These are phyloP conservation scores for Gossypium gossypioides DNA, from an alignment of 441 rosid genomes.

Conservation along the genomic window DNA sequence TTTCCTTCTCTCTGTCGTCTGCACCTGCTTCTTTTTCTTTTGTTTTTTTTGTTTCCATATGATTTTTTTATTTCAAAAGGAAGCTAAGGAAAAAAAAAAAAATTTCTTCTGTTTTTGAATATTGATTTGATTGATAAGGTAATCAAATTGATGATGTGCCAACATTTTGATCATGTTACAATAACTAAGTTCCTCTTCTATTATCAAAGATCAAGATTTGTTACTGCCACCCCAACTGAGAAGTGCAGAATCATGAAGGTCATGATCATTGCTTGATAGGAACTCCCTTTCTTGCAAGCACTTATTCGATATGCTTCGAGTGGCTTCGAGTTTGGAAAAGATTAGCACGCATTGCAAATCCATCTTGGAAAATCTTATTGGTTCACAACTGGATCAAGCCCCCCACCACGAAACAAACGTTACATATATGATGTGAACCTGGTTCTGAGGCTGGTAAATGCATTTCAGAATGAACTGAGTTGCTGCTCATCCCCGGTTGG, in stretches of 20 bases:
- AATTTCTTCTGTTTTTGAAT: constrained; percentile 29
- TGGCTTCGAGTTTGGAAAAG: constrained; percentile 20
- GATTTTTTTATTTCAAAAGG: no score
- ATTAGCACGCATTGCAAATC: constrained; percentile 14
- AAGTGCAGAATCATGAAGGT: constrained; percentile 24
- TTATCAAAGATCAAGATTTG: constrained; percentile 28
- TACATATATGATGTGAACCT: constrained; percentile 35
- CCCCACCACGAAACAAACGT: constrained; percentile 18
- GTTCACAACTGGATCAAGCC: constrained; percentile 44
- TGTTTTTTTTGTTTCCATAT: no score
- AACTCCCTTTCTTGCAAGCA: constrained; percentile 32
- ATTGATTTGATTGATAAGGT: constrained; percentile 24
- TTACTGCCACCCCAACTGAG: constrained; percentile 11
- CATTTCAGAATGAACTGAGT: constrained; percentile 18
- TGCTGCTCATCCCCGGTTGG: neutral
- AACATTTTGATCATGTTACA: constrained; percentile 26
- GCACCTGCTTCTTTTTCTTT: no score
- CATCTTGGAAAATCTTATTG: constrained; percentile 34
- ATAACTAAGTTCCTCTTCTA: constrained; percentile 36
- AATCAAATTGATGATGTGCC: constrained; percentile 22
- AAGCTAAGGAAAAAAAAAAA: no score
- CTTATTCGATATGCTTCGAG: constrained; percentile 26
- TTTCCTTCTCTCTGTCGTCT: no score
- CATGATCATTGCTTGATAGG: constrained; percentile 25
- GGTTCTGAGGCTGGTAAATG: constrained; percentile 31